Evolutionary conservation across 1,284 basidiomycete species (phyloP).

Genomic region (Waitea zeae): DNA sequence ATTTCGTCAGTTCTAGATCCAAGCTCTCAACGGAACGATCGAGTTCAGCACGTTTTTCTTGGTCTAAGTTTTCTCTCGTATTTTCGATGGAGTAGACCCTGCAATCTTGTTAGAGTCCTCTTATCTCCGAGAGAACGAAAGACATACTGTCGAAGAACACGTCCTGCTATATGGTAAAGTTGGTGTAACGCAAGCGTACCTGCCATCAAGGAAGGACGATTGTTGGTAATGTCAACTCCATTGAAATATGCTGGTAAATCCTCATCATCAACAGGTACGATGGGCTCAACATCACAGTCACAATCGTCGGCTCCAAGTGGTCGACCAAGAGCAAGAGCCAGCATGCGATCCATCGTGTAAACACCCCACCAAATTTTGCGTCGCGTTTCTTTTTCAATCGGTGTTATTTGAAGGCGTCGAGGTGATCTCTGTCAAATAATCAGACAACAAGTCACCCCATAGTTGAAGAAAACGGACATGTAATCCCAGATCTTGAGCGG

Average conservation of each 20-base stretch:
- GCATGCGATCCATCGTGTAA: slow-evolving; percentile 77
- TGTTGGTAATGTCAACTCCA: slow-evolving; percentile 34
- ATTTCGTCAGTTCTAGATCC: slow-evolving; percentile 58
- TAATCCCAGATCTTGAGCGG: slow-evolving; percentile 76
- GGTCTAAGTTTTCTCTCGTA: slow-evolving; percentile 55
- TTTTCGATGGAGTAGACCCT: slow-evolving; percentile 64
- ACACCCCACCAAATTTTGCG: slow-evolving; percentile 86
- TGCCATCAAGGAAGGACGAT: slow-evolving; percentile 55
- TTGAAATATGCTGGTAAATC: slow-evolving; percentile 52
- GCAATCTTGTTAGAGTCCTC: no score
- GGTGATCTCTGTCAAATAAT: slow-evolving; percentile 53
- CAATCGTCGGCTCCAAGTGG: slow-evolving; percentile 65
- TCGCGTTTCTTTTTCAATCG: slow-evolving; percentile 75
- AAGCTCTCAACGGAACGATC: slow-evolving; percentile 61
- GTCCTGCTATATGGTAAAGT: slow-evolving; percentile 70
- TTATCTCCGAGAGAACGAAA: no score
- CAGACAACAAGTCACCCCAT: neutral
- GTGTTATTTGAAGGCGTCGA: slow-evolving; percentile 45
- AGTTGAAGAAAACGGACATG: slow-evolving; percentile 40
- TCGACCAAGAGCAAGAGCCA: slow-evolving; percentile 72
- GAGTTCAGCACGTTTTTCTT: slow-evolving; percentile 53
- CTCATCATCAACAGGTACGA: slow-evolving; percentile 69
- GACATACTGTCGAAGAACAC: slow-evolving; percentile 68
- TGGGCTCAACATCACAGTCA: slow-evolving; percentile 71
- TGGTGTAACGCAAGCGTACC: slow-evolving; percentile 61